phyloP scores from a whole-genome alignment of 2,329 filamentous ascomycete genomes.

The Diaporthe humulicola region DNA sequence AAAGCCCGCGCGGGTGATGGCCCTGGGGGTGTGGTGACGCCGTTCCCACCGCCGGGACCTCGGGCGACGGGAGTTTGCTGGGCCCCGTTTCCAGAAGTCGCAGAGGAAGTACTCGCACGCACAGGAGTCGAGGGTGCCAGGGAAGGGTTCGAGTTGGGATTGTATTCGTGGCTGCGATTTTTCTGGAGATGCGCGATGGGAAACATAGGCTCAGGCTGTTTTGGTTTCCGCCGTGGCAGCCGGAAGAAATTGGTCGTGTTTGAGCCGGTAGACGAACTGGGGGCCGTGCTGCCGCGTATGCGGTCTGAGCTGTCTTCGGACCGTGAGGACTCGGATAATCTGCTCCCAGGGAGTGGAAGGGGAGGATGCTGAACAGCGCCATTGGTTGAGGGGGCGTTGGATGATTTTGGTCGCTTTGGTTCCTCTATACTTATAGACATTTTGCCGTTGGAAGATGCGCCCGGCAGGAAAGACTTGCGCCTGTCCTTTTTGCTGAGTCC shows the following conservation, averaged over 20 bases:
- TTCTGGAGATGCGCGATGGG: slow-evolving; percentile 88
- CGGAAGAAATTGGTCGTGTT: slow-evolving; percentile 83
- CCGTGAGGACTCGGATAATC: slow-evolving; percentile 87
- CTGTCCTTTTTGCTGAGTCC: slow-evolving; percentile 55
- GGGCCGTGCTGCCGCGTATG: slow-evolving; percentile 74
- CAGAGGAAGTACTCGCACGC: slow-evolving; percentile 39
- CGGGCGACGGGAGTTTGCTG: slow-evolving; percentile 41
- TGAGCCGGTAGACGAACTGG: slow-evolving; percentile 54
- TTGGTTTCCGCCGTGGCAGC: slow-evolving; percentile 81
- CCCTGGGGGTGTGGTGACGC: slow-evolving; percentile 49
- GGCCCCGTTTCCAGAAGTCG: slow-evolving; percentile 30
- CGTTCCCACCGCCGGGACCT: slow-evolving; percentile 46
- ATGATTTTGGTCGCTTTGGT: slow-evolving; percentile 60
- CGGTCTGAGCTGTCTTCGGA: slow-evolving; percentile 87
- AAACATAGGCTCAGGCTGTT: slow-evolving; percentile 82
- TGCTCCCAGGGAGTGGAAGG: slow-evolving; percentile 73
- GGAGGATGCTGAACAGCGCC: slow-evolving; percentile 72
- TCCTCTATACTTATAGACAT: slow-evolving; percentile 73
- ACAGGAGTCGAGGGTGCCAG: slow-evolving; percentile 55
- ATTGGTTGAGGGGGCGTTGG: slow-evolving; percentile 63
- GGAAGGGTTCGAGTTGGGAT: slow-evolving; percentile 57
- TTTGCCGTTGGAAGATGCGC: slow-evolving; percentile 53
- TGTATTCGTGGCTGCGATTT: slow-evolving; percentile 65
- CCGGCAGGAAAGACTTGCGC: slow-evolving; percentile 54
- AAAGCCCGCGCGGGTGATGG: slow-evolving; percentile 51